phyloP scores from a whole-genome alignment of 805 yeast genomes.

The Saturnispora silvae region DNA sequence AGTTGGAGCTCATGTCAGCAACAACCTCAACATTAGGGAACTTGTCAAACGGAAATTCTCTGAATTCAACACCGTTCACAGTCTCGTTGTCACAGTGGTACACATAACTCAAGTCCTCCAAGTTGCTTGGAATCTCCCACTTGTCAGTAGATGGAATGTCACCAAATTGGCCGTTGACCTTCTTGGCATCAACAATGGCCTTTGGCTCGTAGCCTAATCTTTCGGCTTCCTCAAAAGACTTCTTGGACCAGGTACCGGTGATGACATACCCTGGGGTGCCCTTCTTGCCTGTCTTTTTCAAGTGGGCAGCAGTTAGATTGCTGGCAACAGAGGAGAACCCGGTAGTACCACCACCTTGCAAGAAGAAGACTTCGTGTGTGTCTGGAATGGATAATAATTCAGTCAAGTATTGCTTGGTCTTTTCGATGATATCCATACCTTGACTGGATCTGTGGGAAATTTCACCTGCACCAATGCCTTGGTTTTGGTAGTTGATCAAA shows the following conservation, averaged over 20 bases:
- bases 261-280: constrained; percentile 82
- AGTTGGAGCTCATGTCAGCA: constrained; percentile 91
- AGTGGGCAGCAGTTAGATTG: constrained; percentile 64
- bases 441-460: constrained; percentile 89
- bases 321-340: constrained; percentile 86
- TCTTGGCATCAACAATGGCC: constrained; percentile 55
- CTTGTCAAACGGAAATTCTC: constrained; percentile 36
- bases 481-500: constrained; percentile 55
- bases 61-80: constrained; percentile 86
- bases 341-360: constrained; percentile 98
- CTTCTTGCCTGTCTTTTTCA: constrained; percentile 54
- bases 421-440: constrained; percentile 67
- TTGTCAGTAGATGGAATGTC: constrained; percentile 53
- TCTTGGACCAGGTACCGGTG: constrained; percentile 91
- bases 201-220: constrained; percentile 74
- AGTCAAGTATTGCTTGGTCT: constrained; percentile 56
- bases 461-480: constrained; percentile 87
- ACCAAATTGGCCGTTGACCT: constrained; percentile 46
- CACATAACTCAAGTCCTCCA: constrained; percentile 65
- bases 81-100: constrained; percentile 97
- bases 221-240: constrained; percentile 75
- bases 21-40: constrained; percentile 71
- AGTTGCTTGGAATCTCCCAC: constrained; percentile 54
- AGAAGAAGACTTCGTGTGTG: constrained; percentile 85
- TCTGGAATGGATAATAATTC: constrained; percentile 71